A percentile compares a stretch with the other conserved stretches of the same genome.
Conservation (phyloP, 768 basidiomycete species). For the Astraeus odoratus region DNA sequence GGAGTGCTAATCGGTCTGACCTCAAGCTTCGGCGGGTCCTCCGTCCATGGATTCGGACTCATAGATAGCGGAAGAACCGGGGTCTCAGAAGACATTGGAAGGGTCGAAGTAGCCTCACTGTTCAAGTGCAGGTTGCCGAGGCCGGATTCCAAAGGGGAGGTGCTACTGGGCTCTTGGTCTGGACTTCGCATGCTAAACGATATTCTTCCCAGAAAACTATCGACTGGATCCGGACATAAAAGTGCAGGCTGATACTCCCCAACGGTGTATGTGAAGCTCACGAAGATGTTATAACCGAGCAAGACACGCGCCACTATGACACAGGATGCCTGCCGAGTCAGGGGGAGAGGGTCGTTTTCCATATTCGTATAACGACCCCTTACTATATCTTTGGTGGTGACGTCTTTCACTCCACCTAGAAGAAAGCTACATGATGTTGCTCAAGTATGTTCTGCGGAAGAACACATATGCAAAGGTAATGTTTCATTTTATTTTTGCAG, state of each 20-base stretch:
- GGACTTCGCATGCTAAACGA: background rate
- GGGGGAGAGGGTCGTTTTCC: no score
- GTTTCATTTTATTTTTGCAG: no score
- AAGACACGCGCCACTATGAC: no score
- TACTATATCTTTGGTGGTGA: no score
- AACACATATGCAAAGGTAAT: no score
- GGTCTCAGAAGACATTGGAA: background rate
- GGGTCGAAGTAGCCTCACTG: background rate
- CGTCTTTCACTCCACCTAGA: no score
- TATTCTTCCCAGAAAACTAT: background rate
- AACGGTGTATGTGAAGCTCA: no score
- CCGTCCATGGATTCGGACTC: constrained; percentile 16
- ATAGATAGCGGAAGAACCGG: background rate
- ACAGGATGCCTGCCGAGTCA: no score
- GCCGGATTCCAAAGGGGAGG: background rate
- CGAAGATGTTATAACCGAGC: no score
- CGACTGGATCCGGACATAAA: background rate
- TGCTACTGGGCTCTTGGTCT: background rate
- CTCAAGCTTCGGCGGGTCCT: constrained; percentile 7
- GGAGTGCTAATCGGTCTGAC: constrained; percentile 24
- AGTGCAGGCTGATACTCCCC: background rate
- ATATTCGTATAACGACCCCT: no score
- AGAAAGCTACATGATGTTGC: no score
- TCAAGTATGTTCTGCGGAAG: no score
- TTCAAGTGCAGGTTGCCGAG: background rate